Evolutionary conservation across 2,329 filamentous ascomycete species (phyloP).

Genomic region (Sporothrix curviconia): DNA sequence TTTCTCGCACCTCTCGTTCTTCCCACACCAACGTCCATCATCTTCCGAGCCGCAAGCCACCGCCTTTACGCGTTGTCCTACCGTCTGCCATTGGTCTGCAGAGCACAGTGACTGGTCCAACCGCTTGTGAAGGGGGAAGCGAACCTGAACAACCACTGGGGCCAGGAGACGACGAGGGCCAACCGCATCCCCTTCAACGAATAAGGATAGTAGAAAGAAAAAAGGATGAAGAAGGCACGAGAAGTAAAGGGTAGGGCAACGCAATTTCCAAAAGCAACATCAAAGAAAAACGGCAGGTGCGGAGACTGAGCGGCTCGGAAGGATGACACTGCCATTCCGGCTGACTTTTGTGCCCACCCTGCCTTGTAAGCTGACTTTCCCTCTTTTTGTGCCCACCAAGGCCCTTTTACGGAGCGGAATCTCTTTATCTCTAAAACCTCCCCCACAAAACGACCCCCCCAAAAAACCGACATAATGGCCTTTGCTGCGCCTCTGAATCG

Average conservation of each 20-base stretch:
- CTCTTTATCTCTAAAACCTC: neutral
- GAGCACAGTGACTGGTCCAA: slow-evolving; percentile 4
- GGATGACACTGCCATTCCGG: neutral
- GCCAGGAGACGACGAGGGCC: too few species aligned
- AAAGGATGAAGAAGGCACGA: neutral
- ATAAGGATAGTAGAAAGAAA: neutral
- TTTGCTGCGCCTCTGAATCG: slow-evolving; percentile 15
- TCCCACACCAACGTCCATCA: slow-evolving; percentile 10
- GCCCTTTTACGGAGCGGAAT: neutral
- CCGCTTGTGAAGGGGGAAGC: neutral
- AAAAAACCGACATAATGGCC: slow-evolving; percentile 15
- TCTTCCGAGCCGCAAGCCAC: slow-evolving; percentile 14
- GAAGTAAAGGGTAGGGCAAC: too few species aligned
- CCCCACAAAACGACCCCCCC: too few species aligned
- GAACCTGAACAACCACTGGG: too few species aligned
- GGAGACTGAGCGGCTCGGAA: neutral
- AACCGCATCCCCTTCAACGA: neutral
- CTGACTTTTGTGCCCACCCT: neutral
- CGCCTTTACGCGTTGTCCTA: slow-evolving; percentile 12
- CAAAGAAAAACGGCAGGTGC: neutral
- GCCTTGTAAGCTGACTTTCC: neutral
- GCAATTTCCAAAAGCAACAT: too few species aligned
- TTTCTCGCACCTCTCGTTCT: neutral
- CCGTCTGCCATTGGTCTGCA: slow-evolving; percentile 3
- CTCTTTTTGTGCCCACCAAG: too few species aligned